Evolutionary conservation across 1,284 basidiomycete genomes (phyloP).

Genomic region (Cryptococcus neoformans): DNA sequence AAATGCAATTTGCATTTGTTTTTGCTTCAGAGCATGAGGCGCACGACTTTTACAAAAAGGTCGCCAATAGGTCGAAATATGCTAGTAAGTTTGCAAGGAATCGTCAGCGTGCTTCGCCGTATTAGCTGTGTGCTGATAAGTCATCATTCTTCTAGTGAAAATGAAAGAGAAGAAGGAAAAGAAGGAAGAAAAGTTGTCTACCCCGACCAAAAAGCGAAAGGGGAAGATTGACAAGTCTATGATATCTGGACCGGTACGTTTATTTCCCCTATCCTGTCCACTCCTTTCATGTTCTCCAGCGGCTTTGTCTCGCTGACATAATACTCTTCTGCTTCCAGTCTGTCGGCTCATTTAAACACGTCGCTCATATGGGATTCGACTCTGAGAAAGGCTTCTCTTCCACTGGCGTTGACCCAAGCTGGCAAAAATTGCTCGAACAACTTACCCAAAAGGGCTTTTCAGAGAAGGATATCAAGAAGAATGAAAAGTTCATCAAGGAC

Average conservation of each 20-base stretch:
- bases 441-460: conserved; percentile 70
- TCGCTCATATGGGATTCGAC: conserved; percentile 95
- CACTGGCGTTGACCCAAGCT: conserved; percentile 86
- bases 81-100: conserved; percentile 50
- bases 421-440: conserved; percentile 73
- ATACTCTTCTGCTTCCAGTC: conserved; percentile 35
- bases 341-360: conserved; percentile 76
- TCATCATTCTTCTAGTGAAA: conserved; percentile 24
- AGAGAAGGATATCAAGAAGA: conserved; percentile 61
- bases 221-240: conserved; percentile 77
- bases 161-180: conserved; percentile 40
- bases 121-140: background rate
- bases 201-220: conserved; percentile 59
- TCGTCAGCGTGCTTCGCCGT: background rate
- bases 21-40: conserved; percentile 89
- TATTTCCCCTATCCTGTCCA: background rate
- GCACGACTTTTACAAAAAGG: conserved; percentile 83
- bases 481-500: conserved; percentile 86
- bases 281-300: background rate
- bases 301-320: background rate
- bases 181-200: conserved; percentile 28
- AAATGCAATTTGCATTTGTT: conserved; percentile 63
- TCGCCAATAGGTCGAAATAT: conserved; percentile 65
- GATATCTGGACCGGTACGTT: conserved; percentile 72
- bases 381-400: conserved; percentile 80